Percentiles rank a stretch among this genome's conserved stretches.
Evolutionary conservation across 2,329 filamentous ascomycete species (phyloP).

Genomic region (Akanthomyces muscarius): DNA sequence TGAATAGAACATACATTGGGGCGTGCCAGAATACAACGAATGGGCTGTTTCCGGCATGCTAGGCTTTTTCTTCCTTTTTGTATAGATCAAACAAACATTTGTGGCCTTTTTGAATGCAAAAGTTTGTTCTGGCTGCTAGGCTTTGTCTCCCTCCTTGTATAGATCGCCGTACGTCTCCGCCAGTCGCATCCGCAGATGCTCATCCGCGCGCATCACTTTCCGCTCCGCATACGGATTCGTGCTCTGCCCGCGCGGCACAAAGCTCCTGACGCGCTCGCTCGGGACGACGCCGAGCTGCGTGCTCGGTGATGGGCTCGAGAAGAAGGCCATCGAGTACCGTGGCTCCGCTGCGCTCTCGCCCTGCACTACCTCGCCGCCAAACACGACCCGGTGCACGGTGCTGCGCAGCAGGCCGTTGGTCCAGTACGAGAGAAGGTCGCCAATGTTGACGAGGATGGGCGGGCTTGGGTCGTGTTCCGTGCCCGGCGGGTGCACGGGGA

Average conservation of each 20-base stretch:
- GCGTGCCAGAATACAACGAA: too few relatives aligned
- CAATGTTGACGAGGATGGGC: constrained; percentile 78
- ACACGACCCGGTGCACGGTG: constrained; percentile 85
- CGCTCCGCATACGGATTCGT: constrained; percentile 48
- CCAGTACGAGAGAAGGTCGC: constrained; percentile 75
- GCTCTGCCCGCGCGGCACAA: constrained; percentile 31
- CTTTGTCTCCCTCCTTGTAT: constrained; percentile 41
- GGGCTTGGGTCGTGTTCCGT: constrained; percentile 56
- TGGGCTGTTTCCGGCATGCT: too few relatives aligned
- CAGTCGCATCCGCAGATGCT: constrained; percentile 60
- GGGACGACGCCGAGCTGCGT: constrained; percentile 55
- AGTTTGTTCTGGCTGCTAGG: not conserved
- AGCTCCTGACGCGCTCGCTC: constrained; percentile 50
- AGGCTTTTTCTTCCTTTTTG: too few relatives aligned
- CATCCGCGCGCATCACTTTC: constrained; percentile 58
- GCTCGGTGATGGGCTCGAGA: constrained; percentile 59
- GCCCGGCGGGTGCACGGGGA: constrained; percentile 60
- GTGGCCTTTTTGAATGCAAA: too few relatives aligned
- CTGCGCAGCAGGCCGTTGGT: constrained; percentile 82
- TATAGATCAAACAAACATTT: too few relatives aligned
- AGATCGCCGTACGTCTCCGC: constrained; percentile 55
- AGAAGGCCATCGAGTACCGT: constrained; percentile 64
- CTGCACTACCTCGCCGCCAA: constrained; percentile 39
- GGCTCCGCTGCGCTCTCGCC: constrained; percentile 48
- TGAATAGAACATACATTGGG: not conserved